Evolutionary conservation across 2,329 filamentous ascomycete genomes (phyloP).

Genomic region (Thielaviopsis cerberus): DNA sequence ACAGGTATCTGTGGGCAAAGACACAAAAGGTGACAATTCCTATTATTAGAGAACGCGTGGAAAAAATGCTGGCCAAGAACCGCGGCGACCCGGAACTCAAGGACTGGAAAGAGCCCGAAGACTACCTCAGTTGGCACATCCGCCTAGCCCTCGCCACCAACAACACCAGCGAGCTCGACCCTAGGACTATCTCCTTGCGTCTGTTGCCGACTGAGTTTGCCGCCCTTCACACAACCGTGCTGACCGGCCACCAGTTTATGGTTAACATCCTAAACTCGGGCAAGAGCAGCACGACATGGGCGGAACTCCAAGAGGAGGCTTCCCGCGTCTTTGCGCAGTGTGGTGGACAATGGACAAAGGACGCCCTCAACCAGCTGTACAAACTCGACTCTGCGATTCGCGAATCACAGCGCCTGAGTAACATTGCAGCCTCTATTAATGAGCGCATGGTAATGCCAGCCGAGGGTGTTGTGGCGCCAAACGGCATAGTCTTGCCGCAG

Average conservation of each 20-base stretch:
- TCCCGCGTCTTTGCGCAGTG: slow-evolving; percentile 15
- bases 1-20: slow-evolving; percentile 28
- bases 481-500: slow-evolving; percentile 27
- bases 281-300: slow-evolving; percentile 19
- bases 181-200: slow-evolving; percentile 29
- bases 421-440: slow-evolving; percentile 27
- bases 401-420: slow-evolving; percentile 31
- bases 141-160: slow-evolving; percentile 29
- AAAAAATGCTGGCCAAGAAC: slow-evolving; percentile 25
- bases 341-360: slow-evolving; percentile 27
- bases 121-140: slow-evolving; percentile 40
- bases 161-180: slow-evolving; percentile 24
- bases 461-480: slow-evolving; percentile 20
- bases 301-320: slow-evolving; percentile 27
- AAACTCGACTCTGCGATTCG: slow-evolving; percentile 33
- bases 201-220: slow-evolving; percentile 39
- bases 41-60: slow-evolving; percentile 29
- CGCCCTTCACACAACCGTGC: slow-evolving; percentile 37
- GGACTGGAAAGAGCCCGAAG: slow-evolving; percentile 29
- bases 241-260: slow-evolving; percentile 30
- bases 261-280: slow-evolving; percentile 28
- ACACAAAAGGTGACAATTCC: slow-evolving; percentile 26
- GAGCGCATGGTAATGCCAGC: slow-evolving; percentile 27
- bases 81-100: slow-evolving; percentile 23
- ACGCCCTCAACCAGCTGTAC: slow-evolving; percentile 23